Percentiles rank a stretch among this genome's conserved stretches.
Conservation (phyloP, 768 basidiomycete species). For the Leccinum barrowsii region DNA sequence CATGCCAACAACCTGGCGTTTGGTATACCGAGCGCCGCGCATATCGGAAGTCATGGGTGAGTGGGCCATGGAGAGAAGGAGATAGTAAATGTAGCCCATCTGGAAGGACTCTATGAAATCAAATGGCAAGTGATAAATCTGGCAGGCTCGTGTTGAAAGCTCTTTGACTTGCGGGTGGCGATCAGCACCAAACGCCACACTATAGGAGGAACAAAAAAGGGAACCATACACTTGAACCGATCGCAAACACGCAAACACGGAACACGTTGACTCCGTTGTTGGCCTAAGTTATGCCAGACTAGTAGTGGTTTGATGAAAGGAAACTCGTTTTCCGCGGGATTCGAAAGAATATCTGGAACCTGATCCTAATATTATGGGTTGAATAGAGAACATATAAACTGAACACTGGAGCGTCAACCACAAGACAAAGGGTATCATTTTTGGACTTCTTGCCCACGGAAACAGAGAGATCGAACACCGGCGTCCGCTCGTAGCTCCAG, state of each 20-base stretch:
- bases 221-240: not conserved
- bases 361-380: not conserved
- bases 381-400: not conserved
- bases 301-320: not conserved
- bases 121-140: conserved; percentile 2
- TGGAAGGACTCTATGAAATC: not conserved
- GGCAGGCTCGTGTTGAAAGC: not conserved
- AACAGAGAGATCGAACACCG: not conserved
- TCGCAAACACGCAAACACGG: not conserved
- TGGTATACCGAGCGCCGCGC: not conserved
- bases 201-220: not conserved
- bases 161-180: not conserved
- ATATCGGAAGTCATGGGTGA: not conserved
- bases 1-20: too few species aligned
- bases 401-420: not conserved
- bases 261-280: not conserved
- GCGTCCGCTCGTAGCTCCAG: not conserved
- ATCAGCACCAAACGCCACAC: conserved; percentile 3
- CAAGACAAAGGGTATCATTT: not conserved
- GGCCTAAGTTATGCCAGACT: not conserved
- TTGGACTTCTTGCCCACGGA: not conserved
- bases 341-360: not conserved
- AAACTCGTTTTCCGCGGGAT: not conserved
- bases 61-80: not conserved
- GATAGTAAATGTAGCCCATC: not conserved